Conservation (phyloP, 1,284 basidiomycete species). For the Sanghuangporus weigelae region DNA sequence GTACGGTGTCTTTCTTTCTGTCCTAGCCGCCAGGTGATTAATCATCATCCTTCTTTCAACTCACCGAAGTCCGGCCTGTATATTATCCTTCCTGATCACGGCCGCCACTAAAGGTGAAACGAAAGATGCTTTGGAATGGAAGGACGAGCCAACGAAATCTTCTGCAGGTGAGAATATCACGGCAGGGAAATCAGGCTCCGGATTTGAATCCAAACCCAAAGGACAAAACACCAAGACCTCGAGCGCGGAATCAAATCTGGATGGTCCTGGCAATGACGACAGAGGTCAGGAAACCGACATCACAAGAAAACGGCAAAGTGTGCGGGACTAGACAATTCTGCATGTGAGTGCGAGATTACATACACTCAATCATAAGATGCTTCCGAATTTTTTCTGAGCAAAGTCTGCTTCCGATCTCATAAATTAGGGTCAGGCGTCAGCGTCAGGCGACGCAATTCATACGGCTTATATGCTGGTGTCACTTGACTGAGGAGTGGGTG, state of each 20-base stretch:
- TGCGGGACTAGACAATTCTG: background rate
- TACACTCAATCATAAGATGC: background rate
- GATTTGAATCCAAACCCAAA: constrained; percentile 16
- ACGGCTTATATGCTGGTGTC: background rate
- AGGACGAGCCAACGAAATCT: constrained; percentile 37
- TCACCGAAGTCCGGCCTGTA: constrained; percentile 56
- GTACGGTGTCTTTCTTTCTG: constrained; percentile 36
- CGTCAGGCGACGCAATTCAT: background rate
- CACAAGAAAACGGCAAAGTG: background rate
- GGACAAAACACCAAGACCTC: constrained; percentile 8
- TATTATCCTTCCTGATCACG: constrained; percentile 53
- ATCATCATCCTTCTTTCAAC: background rate
- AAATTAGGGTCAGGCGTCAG: background rate
- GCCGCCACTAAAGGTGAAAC: constrained; percentile 54
- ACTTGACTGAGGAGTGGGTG: background rate
- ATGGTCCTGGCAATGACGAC: constrained; percentile 8
- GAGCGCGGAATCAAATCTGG: background rate
- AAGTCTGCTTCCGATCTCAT: background rate
- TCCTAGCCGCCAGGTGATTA: background rate
- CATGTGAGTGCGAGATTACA: background rate
- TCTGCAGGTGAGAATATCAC: constrained; percentile 9
- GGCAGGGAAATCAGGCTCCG: constrained; percentile 5
- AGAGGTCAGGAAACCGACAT: background rate
- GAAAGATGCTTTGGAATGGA: constrained; percentile 58
- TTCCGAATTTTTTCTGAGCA: background rate